Percentiles rank a stretch among this genome's conserved stretches.
These are phyloP conservation scores for Paramecium sonneborni DNA, from an alignment of 73 alveolate species.

Conservation along the genomic window DNA sequence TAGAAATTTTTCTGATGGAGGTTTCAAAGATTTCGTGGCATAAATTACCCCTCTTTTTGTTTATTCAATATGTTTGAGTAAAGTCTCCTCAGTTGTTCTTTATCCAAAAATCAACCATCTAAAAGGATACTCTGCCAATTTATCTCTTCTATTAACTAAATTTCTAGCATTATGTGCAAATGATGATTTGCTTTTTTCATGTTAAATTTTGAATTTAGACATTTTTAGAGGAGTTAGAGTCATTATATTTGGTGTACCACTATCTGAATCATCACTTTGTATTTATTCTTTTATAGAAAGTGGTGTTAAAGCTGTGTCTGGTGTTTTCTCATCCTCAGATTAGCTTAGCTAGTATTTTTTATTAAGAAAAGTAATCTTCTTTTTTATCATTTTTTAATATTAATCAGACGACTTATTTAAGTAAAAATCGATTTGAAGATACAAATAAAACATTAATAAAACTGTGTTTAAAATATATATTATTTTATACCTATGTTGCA, in stretches of 20 bases:
- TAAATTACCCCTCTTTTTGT: slow-evolving; percentile 55
- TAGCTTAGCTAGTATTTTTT: background rate
- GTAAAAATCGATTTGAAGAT: background rate
- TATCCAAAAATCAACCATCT: slow-evolving; percentile 48
- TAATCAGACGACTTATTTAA: background rate
- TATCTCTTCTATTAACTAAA: background rate
- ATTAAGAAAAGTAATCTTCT: background rate
- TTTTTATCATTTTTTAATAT: background rate
- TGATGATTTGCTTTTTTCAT: background rate
- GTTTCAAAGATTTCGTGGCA: slow-evolving; percentile 41
- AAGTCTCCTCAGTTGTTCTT: background rate
- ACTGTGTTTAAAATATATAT: background rate
- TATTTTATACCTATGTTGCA: background rate
- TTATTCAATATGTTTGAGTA: slow-evolving; percentile 18
- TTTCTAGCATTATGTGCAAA: background rate
- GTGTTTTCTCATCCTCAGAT: slow-evolving; percentile 17
- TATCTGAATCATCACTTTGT: slow-evolving; percentile 49
- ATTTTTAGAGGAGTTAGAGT: background rate
- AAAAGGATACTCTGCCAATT: slow-evolving; percentile 43
- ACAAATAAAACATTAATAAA: background rate
- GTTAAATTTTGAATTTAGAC: slow-evolving; percentile 14
- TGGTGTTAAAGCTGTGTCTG: slow-evolving; percentile 12
- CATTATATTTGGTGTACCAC: slow-evolving; percentile 16
- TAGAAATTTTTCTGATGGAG: slow-evolving; percentile 56
- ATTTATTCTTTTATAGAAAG: background rate